Conservation (phyloP, 1,284 basidiomycete species). For the Kalmanozyma brasiliensis region DNA sequence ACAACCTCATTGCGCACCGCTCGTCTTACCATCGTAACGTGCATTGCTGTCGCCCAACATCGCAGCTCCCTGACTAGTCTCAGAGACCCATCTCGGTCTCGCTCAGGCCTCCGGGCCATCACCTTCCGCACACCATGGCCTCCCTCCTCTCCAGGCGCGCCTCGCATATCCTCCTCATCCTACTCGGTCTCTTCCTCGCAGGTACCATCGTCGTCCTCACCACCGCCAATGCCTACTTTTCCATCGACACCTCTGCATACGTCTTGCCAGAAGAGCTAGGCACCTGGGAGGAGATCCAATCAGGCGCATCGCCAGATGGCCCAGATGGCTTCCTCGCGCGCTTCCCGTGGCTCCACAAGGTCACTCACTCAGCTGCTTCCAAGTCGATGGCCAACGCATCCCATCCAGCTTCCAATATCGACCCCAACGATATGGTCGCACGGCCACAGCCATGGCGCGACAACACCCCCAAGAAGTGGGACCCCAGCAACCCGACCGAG, state of each 20-base stretch:
- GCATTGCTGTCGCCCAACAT: no score
- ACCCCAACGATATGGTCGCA: constrained; percentile 19
- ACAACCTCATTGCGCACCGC: no score
- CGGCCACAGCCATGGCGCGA: constrained; percentile 41
- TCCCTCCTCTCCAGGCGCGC: constrained; percentile 50
- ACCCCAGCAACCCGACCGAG: constrained; percentile 48
- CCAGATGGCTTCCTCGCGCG: constrained; percentile 48
- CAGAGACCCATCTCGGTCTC: neutral
- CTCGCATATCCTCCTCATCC: constrained; percentile 72
- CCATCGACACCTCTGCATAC: constrained; percentile 72
- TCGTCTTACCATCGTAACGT: no score
- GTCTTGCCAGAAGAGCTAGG: constrained; percentile 62
- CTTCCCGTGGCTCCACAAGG: constrained; percentile 53
- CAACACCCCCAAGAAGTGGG: constrained; percentile 41
- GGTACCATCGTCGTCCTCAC: constrained; percentile 93
- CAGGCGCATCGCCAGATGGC: constrained; percentile 42
- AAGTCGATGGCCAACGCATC: constrained; percentile 7
- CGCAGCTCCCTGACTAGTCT: no score
- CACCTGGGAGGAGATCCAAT: constrained; percentile 61
- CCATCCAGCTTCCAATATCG: constrained; percentile 11
- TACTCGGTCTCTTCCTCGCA: constrained; percentile 84
- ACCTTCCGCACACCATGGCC: constrained; percentile 25
- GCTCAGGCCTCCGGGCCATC: constrained; percentile 3
- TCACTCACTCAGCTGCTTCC: constrained; percentile 17
- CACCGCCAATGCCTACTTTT: constrained; percentile 88